Conservation (phyloP, 2,329 filamentous ascomycete genomes). For the Venturia carpophila region DNA sequence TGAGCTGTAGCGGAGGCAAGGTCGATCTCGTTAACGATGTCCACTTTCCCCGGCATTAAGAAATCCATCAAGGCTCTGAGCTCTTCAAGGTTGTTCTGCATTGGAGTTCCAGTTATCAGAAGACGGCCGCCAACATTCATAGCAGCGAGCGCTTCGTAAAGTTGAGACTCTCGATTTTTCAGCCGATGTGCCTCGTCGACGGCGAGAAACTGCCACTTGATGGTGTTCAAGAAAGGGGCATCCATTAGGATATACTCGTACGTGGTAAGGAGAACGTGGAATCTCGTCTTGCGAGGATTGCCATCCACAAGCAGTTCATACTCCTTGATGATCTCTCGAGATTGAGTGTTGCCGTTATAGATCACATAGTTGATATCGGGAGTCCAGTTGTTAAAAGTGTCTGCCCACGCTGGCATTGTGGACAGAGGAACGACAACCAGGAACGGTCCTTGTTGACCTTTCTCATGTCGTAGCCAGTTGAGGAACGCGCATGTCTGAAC, state of each 20-base stretch:
- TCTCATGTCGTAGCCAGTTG: constrained; percentile 89
- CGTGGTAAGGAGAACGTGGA: constrained; percentile 94
- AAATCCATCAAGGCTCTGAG: constrained; percentile 91
- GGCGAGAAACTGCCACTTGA: constrained; percentile 96
- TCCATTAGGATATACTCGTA: constrained; percentile 95
- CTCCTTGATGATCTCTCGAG: constrained; percentile 80
- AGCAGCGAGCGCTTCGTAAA: constrained; percentile 76
- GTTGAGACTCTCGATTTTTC: constrained; percentile 91
- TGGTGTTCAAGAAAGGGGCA: constrained; percentile 70
- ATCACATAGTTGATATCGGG: constrained; percentile 96
- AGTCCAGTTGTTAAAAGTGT: constrained; percentile 94
- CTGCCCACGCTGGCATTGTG: constrained; percentile 95
- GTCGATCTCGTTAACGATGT: constrained; percentile 88
- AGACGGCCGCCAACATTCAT: constrained; percentile 85
- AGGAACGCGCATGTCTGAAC: constrained; percentile 96
- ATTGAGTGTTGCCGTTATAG: constrained; percentile 82
- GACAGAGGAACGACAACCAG: constrained; percentile 95
- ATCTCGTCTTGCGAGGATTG: constrained; percentile 83
- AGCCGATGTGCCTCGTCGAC: constrained; percentile 95
- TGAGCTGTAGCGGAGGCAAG: constrained; percentile 75
- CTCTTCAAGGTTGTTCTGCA: constrained; percentile 94
- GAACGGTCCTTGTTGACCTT: constrained; percentile 86
- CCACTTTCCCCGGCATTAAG: constrained; percentile 85
- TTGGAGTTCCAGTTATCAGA: constrained; percentile 91
- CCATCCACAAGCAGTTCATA: constrained; percentile 82